Base-by-base conservation (phyloP, 78 protist species). In the Dictyostelium discoideum region DNA sequence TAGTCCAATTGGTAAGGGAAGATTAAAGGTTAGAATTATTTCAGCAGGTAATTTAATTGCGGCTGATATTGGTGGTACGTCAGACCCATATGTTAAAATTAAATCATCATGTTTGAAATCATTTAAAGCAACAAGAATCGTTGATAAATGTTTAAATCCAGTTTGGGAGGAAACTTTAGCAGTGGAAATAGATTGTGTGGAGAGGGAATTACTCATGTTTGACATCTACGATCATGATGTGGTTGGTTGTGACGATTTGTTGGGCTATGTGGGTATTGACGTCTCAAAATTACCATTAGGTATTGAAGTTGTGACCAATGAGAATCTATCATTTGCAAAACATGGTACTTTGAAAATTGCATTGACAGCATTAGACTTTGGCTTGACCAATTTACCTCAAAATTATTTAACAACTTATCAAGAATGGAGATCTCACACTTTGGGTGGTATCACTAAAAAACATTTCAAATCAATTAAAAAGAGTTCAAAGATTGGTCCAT, bases 401-500 rank as follows among this genome's bases (percentile, higher is more conserved):
- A 39, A 32, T 39, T 87, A 87, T 74, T 37, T 84, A 2, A 3
- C 5, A 14, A 44, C 40, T 60, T 87, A 87, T 42, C 9, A n/a
- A 3, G 7, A 37, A 14, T 87, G 86, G 85, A 26, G 93, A 63
- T 2, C 40, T 29, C 78, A 39, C 1, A 16, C 69, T 2, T 67
- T 77, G 13, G 18, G 83, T 6, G 88, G 54, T 11, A 44, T 54
- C 2, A 54, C 74, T 46, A 80, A 72, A 39, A 78, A 78, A 78
- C 10, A n/a, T 9, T 78, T 42, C 22, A 44, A 78, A 42, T 73
- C 76, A 16, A 29, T 44, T 24, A 85, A 80, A 60, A 77, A 77
- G 46, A 18, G 18, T 10, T 69, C 76, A 26, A 80, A 81, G 24
- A 3, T 10, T 22, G 94, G 94, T 42, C 94, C 94, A 4, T 90